These are phyloP conservation scores for Suillus spraguei DNA, from an alignment of 768 basidiomycete species.

Conservation along the genomic window DNA sequence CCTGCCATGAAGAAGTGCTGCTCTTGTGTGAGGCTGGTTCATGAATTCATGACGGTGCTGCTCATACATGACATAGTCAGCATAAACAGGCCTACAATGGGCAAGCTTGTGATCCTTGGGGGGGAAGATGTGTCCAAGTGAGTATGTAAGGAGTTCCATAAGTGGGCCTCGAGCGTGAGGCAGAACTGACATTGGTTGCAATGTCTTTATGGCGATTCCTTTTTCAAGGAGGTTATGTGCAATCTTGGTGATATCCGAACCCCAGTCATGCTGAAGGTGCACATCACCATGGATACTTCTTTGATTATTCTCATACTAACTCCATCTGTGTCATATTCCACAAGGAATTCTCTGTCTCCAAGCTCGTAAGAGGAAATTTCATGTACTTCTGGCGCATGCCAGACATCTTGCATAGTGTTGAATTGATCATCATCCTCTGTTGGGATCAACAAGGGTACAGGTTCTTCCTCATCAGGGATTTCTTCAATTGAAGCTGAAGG, in stretches of 20 bases:
- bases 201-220: not conserved
- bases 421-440: no score
- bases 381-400: no score
- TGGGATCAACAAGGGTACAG: no score
- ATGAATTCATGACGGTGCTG: not conserved
- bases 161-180: not conserved
- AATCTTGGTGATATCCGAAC: not conserved
- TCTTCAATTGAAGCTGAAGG: no score
- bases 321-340: no score
- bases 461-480: no score
- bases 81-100: not conserved
- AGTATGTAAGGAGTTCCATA: not conserved
- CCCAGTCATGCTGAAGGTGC: not conserved
- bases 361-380: no score
- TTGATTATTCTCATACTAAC: no score
- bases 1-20: not conserved
- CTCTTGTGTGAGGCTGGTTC: not conserved
- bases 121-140: not conserved
- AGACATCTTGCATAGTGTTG: no score
- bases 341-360: no score
- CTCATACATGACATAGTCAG: not conserved
- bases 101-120: not conserved
- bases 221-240: not conserved
- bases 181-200: not conserved
- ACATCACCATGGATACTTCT: no score